Base-by-base conservation (phyloP, 306 rosid species). In the Prunus padus region DNA sequence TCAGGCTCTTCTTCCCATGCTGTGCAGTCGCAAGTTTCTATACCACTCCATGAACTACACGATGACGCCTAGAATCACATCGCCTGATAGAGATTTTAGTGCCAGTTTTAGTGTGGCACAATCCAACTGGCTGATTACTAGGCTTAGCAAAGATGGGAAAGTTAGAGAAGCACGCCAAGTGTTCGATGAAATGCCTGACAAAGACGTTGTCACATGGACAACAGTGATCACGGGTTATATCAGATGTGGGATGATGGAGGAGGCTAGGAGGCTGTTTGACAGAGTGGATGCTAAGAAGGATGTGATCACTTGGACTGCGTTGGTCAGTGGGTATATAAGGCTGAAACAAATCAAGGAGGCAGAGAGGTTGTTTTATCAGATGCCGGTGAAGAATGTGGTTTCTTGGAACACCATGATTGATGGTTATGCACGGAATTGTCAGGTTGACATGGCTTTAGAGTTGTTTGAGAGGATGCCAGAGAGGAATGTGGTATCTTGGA, bases 381-480 rank as follows among this genome's bases (percentile, higher is more conserved):
- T 86, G 90, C 90, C 87, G 1, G 86, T 71, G 65, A 79, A 73
- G 74, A 86, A 83, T 71, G 86, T 86, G 45, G 79, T 86, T 47
- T 83, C 87, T 18, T 86, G 87, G 87, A 83, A 86, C 78, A 86
- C 89, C 18, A 86, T 86, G 87, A 83, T 86, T 15, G 90, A 83
- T 54, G 90, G 87, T 57, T 83, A 83, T 55, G 82, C 81, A 0
- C 69, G 76, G 37, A 69, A 63, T 55, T 71, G 86, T 18, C 54
- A 22, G 42, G 64, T 76, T 11, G 81, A 84, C 76, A 50, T 49
- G 18, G 87, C 90, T 54, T 73, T 71, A 74, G 81, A 70, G 13
- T 73, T 80, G 84, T 86, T 86, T 69, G 64, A 62, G 59, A 67
- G 52, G 70, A 86, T 84, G 90, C 84, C 80, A 1, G 87, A 72